These are phyloP conservation scores for Leccinum variicolor DNA, from an alignment of 768 basidiomycete species.

Conservation along the genomic window DNA sequence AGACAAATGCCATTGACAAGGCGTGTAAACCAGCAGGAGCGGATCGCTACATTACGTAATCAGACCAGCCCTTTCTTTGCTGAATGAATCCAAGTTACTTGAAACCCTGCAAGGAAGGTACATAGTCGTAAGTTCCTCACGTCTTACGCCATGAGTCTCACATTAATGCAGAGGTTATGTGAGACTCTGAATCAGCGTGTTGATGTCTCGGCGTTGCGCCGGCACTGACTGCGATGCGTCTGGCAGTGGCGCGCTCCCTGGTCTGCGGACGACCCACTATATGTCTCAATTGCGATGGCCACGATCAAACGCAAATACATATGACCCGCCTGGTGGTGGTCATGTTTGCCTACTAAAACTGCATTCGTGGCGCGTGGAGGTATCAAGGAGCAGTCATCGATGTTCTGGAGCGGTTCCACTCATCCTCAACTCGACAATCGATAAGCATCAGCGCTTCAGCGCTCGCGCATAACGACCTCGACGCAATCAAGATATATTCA, in stretches of 20 bases:
- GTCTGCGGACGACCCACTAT: not conserved
- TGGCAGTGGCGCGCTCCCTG: not conserved
- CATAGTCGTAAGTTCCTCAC: too few species aligned
- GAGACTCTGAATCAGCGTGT: too few species aligned
- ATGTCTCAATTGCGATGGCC: not conserved
- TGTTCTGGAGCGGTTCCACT: not conserved
- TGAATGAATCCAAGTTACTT: not conserved
- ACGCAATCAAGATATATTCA: too few species aligned
- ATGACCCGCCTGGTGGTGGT: not conserved
- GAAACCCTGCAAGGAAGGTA: too few species aligned
- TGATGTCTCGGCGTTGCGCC: too few species aligned
- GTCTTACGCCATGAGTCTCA: too few species aligned
- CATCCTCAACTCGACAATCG: conserved; percentile 16
- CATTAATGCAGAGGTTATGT: too few species aligned
- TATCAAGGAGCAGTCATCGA: not conserved
- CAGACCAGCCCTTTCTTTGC: not conserved
- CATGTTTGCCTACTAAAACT: not conserved
- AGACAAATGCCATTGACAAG: not conserved
- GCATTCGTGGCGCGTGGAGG: not conserved
- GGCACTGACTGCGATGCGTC: too few species aligned
- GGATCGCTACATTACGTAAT: not conserved
- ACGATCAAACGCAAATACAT: not conserved
- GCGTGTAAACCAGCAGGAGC: not conserved
- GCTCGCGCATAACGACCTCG: too few species aligned
- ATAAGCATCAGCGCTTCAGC: not conserved